Evolutionary conservation across 257 asterid species (phyloP), one percentile per base, ranked within the genome.

Genomic region (Jacaranda copaia): DNA sequence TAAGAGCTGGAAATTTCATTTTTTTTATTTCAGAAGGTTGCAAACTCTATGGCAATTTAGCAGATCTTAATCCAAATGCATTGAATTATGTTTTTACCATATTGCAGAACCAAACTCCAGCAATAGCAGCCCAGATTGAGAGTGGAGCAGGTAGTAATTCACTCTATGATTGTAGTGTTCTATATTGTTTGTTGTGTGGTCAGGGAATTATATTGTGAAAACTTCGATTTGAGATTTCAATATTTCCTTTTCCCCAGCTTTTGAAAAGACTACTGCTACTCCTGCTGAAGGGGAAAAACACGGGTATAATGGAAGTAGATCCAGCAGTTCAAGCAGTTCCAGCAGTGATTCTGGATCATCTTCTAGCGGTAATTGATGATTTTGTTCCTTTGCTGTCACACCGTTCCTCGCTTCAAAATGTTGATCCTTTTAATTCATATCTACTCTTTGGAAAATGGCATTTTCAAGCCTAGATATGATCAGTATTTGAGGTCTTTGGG

Each of bases 301-400:
- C 62, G 85, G 72, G 19, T 81, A 83, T 72, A 83, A 85, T 78
- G 85, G 90, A 69, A 42, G 46, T 42, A 89, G 87, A 77, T 89
- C 97, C 82, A 94, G 94, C 83, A 91, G 98, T 82, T 94, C 98
- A 2, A 92, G 98, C 87, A 91, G 95, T 83, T 94, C 98, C 72
- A 94, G 97, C 79, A 89, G 95, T 74, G 98, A 92, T 84, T 94
- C 98, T 46, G 98, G 94, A 25, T 92, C 98, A 46, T 85, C 93
- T 58, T 90, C 98, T 53, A 92, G 97, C 49, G 97, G 96, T 92
- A 88, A 83, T 32, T 72, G 19, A 39, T 84, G 3, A 66, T 15
- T 14, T 18, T 67, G 38, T 69, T n/a, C 49, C 65, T 45, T 68
- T n/a, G 46, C 32, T n/a, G 4, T 73, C 49, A 16, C n/a, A 4